Evolutionary conservation across 2,329 filamentous ascomycete genomes (phyloP).

Genomic region (Cladosporium sp.): DNA sequence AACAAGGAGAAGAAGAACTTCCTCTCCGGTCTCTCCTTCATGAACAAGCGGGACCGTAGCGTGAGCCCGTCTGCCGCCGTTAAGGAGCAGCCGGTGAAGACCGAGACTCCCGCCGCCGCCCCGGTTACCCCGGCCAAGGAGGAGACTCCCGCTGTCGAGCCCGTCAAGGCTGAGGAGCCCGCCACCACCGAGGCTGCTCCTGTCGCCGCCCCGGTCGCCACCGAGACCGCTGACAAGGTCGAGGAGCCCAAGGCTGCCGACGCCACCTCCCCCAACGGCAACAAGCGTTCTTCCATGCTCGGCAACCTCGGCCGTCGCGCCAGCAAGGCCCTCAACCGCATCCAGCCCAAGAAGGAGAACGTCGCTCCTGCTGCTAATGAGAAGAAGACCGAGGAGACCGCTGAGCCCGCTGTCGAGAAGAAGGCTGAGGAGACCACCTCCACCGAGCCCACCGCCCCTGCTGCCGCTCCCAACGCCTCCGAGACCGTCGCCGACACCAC

Average conservation of each 20-base stretch:
- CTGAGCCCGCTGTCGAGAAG: constrained; percentile 14
- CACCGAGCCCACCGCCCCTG: constrained; percentile 18
- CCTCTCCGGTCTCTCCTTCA: constrained; percentile 28
- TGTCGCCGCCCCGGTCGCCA: constrained; percentile 17
- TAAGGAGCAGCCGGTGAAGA: constrained; percentile 33
- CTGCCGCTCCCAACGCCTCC: constrained; percentile 19
- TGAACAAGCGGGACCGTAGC: constrained; percentile 31
- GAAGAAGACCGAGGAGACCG: constrained; percentile 18
- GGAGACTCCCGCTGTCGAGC: constrained; percentile 26
- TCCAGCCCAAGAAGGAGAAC: constrained; percentile 30
- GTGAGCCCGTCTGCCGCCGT: constrained; percentile 33
- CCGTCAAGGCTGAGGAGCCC: constrained; percentile 24
- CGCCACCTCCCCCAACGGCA: constrained; percentile 19
- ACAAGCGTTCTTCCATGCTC: constrained; percentile 32
- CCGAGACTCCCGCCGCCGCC: constrained; percentile 25
- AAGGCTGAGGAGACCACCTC: constrained; percentile 16
- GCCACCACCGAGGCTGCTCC: constrained; percentile 19
- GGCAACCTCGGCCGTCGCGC: constrained; percentile 31
- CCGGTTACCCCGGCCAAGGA: constrained; percentile 21
- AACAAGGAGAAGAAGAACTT: constrained; percentile 33
- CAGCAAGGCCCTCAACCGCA: constrained; percentile 31
- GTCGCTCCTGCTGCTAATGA: constrained; percentile 19
- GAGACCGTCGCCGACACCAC: constrained; percentile 17
- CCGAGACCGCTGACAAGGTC: constrained; percentile 14
- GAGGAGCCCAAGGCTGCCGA: constrained; percentile 18